Base-by-base conservation (phyloP, 2,329 filamentous ascomycete genomes). In the Elsinoe australis region DNA sequence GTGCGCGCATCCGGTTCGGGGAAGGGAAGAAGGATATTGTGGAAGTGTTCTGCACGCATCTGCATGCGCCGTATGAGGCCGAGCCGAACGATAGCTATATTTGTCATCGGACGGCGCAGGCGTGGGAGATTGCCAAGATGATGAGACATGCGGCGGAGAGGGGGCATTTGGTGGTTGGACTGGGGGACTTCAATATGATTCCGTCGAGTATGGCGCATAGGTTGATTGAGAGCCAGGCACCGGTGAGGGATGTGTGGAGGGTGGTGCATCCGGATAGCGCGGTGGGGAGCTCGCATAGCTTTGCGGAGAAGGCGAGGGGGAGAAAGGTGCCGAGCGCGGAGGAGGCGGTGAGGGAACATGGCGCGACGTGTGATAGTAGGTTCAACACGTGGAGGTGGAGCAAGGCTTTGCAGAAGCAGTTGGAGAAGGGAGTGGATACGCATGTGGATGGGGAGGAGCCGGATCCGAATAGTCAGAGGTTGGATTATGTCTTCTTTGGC, bases 111-210 rank as follows among this genome's bases (percentile, higher is more conserved):
- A 86, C 86, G 14, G 84, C 90, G 3, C 90, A 98, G 69, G 85
- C 88, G 42, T 98, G 92, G 92, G 85, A 95, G 63, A 85, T 95
- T 50, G 78, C 89, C 47, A 95, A 94, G 65, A 74, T 95, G 35
- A 83, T 95, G 69, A 81, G 86, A 41, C 84, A 79, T 50, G 89
- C 90, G 35, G 77, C 82, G 1, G 84, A 88, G 56, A 74, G 83
- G 10, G 87, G 88, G 5, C 85, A 90, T 62, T 73, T 96, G 22
- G 88, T 89, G 45, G 71, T 96, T 34, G 89, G 82, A 4, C 71
- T 95, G 47, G 92, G 92, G 19, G 92, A 96, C 69, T 95, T 96
- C 71, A 96, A 96, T 68, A 94, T 95, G 84, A 72, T 87, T n/a
- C 92, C 92, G 0, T 67, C 83, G 32, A 94, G 87, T 19, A 78